These are phyloP conservation scores for Cystobasidiaceae sp. DNA, from an alignment of 1,284 basidiomycete genomes.

Conservation along the genomic window DNA sequence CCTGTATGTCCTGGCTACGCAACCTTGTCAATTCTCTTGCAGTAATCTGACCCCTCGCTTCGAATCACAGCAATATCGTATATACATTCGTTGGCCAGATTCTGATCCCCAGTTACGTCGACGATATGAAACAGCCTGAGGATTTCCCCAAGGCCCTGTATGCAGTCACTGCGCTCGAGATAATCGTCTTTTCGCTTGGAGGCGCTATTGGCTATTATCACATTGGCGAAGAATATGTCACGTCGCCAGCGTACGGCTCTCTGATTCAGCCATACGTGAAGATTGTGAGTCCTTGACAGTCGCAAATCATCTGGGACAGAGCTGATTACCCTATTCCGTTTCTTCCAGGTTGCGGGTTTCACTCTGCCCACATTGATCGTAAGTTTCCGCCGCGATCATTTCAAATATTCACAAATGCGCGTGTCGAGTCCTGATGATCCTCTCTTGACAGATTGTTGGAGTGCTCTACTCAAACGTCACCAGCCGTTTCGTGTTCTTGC, in stretches of 20 bases:
- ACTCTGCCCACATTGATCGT: constrained; percentile 56
- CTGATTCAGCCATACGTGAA: constrained; percentile 15
- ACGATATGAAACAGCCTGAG: constrained; percentile 52
- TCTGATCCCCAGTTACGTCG: constrained; percentile 51
- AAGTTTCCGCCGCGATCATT: not conserved
- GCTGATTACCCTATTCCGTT: not conserved
- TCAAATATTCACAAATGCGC: not conserved
- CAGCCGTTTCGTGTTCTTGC: constrained; percentile 55
- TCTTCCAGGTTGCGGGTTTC: constrained; percentile 42
- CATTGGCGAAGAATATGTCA: constrained; percentile 44
- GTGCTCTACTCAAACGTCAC: constrained; percentile 49
- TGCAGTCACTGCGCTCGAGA: constrained; percentile 54
- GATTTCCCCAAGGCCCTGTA: constrained; percentile 54
- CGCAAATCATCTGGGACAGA: constrained; percentile 16
- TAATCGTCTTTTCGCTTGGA: constrained; percentile 58
- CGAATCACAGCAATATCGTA: constrained; percentile 54
- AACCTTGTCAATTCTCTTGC: constrained; percentile 53
- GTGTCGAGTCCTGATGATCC: constrained; percentile 21
- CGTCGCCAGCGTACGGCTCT: constrained; percentile 24
- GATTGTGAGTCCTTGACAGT: not conserved
- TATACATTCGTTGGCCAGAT: constrained; percentile 64
- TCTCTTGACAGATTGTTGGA: constrained; percentile 42
- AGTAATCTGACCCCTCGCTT: too few species aligned
- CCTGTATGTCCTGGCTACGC: constrained; percentile 48
- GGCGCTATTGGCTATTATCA: constrained; percentile 61